Conservation (phyloP, 306 rosid genomes). For the Prunus dulcis region DNA sequence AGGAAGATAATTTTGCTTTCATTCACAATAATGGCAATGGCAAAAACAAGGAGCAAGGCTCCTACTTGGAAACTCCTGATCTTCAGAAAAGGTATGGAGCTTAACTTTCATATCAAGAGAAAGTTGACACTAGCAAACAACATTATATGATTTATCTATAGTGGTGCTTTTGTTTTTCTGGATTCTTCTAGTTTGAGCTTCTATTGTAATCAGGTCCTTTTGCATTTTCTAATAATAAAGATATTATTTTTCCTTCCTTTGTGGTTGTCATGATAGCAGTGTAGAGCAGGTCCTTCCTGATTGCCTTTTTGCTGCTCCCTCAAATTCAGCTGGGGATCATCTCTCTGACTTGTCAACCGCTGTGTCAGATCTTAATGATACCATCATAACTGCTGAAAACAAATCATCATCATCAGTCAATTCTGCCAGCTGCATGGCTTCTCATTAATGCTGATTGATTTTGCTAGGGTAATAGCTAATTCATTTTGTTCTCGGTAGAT, state of each 20-base stretch:
- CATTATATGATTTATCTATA: not conserved
- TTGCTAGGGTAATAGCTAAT: slow-evolving; percentile 56
- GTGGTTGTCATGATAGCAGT: slow-evolving; percentile 35
- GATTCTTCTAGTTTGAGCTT: not conserved
- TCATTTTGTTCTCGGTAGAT: not conserved
- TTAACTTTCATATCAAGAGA: slow-evolving; percentile 12
- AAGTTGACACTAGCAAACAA: not conserved
- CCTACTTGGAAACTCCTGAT: slow-evolving; percentile 30
- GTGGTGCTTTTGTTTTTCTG: not conserved
- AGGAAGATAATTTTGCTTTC: slow-evolving; percentile 34
- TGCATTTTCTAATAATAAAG: slow-evolving; percentile 8
- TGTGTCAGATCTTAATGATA: slow-evolving; percentile 30
- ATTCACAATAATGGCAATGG: slow-evolving; percentile 23
- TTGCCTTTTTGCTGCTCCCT: slow-evolving; percentile 76
- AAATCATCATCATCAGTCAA: slow-evolving; percentile 28
- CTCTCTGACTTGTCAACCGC: slow-evolving; percentile 38
- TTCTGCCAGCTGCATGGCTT: slow-evolving; percentile 34
- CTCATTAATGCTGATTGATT: slow-evolving; percentile 46
- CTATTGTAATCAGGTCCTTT: not conserved
- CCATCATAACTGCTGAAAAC: slow-evolving; percentile 21
- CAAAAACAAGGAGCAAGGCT: slow-evolving; percentile 31
- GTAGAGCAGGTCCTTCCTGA: slow-evolving; percentile 82
- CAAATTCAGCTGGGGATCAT: slow-evolving; percentile 51
- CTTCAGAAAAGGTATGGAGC: slow-evolving; percentile 44
- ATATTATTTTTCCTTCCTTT: not conserved